Evolutionary conservation across 2,329 filamentous ascomycete species (phyloP).

Genomic region (Karstenula rhodostoma): DNA sequence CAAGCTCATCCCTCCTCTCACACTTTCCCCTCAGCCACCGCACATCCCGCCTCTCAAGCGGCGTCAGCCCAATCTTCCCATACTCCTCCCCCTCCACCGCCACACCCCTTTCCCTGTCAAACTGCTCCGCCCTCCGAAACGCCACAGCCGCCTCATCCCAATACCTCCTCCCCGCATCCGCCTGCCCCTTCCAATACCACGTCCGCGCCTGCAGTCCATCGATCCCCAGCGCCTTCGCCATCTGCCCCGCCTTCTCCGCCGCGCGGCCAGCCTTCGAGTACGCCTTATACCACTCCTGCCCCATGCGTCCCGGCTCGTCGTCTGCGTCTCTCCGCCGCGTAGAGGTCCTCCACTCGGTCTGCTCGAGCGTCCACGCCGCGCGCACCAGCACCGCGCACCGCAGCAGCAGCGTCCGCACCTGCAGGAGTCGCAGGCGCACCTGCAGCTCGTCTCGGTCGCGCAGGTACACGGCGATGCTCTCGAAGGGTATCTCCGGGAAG

Average conservation of each 20-base stretch:
- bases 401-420: not conserved
- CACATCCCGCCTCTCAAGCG: not conserved
- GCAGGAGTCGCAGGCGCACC: not conserved
- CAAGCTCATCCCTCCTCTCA: not conserved
- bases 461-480: not conserved
- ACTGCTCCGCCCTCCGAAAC: slow-evolving; percentile 7
- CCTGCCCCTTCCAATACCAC: slow-evolving; percentile 32
- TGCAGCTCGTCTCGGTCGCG: not conserved
- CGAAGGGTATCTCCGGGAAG: not conserved
- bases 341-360: not conserved
- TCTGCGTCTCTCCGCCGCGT: slow-evolving; percentile 3
- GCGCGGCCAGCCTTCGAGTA: slow-evolving; percentile 6
- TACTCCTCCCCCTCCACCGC: not conserved
- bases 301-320: not conserved
- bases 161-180: slow-evolving; percentile 16
- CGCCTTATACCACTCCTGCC: not conserved
- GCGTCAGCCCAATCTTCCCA: slow-evolving; percentile 3
- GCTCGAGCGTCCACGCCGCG: not conserved
- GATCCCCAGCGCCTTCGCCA: slow-evolving; percentile 21
- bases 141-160: slow-evolving; percentile 17
- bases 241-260: slow-evolving; percentile 17
- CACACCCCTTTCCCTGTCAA: not conserved
- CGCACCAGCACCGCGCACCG: not conserved
- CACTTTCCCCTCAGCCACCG: not conserved
- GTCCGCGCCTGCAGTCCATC: slow-evolving; percentile 24